phyloP scores from a whole-genome alignment of 768 basidiomycete species.

The Kwoniella europaea region DNA sequence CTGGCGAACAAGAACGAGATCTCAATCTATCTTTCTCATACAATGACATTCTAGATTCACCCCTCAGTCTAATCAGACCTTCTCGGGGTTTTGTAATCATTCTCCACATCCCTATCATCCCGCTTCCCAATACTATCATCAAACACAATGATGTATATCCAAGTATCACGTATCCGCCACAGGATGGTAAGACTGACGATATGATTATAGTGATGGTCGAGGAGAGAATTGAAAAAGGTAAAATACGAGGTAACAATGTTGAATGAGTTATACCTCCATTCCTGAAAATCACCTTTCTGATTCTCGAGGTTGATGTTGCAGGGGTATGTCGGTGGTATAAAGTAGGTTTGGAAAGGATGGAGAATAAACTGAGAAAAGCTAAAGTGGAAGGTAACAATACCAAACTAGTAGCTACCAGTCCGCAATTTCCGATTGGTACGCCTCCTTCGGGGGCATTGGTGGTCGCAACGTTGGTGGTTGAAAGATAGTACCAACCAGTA shows the following conservation, averaged over 20 bases:
- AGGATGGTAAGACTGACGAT: not conserved
- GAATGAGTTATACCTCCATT: constrained; percentile 31
- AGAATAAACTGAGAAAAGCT: constrained; percentile 10
- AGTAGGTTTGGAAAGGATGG: constrained; percentile 26
- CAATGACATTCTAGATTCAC: constrained; percentile 13
- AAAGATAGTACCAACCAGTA: constrained; percentile 24
- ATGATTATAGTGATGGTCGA: constrained; percentile 14
- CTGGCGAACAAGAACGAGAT: not conserved
- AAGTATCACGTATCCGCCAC: not conserved
- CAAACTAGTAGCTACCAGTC: constrained; percentile 8
- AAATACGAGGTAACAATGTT: constrained; percentile 29
- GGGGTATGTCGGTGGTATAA: constrained; percentile 4
- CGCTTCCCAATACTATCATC: not conserved
- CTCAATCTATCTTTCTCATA: constrained; percentile 14
- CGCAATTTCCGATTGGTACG: too few relatives aligned
- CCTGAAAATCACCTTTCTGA: constrained; percentile 9
- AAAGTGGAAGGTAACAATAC: constrained; percentile 7
- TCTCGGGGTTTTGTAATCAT: constrained; percentile 6
- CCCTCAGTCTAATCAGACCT: constrained; percentile 18
- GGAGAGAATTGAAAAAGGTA: constrained; percentile 17
- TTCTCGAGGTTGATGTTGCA: not conserved
- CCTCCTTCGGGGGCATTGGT: too few relatives aligned
- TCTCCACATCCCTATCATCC: constrained; percentile 17
- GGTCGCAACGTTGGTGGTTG: too few relatives aligned
- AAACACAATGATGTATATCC: constrained; percentile 14